Base-by-base conservation (phyloP, 176 grass and related monocot species). In the Avena sativa region DNA sequence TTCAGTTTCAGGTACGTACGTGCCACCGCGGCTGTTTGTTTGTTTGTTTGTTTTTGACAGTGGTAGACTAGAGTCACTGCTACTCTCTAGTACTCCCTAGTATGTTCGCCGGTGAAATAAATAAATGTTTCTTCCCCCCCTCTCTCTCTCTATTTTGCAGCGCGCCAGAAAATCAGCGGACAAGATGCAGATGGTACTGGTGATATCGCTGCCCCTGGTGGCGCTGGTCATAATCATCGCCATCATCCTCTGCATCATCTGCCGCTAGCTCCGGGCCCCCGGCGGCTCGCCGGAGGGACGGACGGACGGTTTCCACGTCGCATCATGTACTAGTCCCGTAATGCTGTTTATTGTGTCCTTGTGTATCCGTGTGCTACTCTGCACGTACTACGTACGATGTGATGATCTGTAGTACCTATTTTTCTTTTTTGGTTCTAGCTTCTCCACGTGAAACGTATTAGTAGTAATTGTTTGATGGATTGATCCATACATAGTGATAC, bases 151-250 rank as follows among this genome's bases (percentile, higher is more conserved):
- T 26, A 6, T 38, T n/a, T 71, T 9, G 16, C 66, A 36, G 69
- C 19, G 70, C 20, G 5, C 14, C 71, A 3, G 3, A 52, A 50
- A 15, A 16, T 1, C 47, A 75, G 13, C 47, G 48, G 13, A 21
- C 73, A 77, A 77, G 38, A 95, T 95, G 93, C 73, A 95, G 76
- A 12, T 95, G 47, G 93, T 95, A 80, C 86, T 91, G 83, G 83
- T 95, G 83, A 95, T 95, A 88, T 95, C 90, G 78, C 82, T 95
- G 88, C 93, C 93, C 21, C 84, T 95, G 4, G 64, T 95, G 72
- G 87, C 78, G 25, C 76, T 95, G 57, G 60, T 76, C 69, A 19
- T 95, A 30, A 81, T 95, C 73, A 19, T 92, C 89, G 82, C 88
- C 51, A 57, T 92, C 82, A 38, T 95, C 81, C 84, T 84, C 80